Conservation (phyloP, 495 filamentous ascomycete species). For the Neurospora sp. region DNA sequence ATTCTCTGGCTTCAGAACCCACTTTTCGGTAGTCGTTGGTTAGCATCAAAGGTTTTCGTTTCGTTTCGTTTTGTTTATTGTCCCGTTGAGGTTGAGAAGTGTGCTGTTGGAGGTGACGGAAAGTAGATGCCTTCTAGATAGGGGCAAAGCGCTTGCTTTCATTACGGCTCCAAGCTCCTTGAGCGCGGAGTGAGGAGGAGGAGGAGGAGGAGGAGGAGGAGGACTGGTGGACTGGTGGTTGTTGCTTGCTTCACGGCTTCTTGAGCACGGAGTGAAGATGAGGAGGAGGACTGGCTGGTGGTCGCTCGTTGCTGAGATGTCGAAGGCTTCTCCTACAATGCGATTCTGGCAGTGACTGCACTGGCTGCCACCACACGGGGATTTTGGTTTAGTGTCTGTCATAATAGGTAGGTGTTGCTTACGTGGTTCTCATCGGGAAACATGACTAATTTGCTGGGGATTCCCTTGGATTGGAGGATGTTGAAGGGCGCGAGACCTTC, state of each 20-base stretch:
- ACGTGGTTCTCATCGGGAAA: slow-evolving; percentile 75
- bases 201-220: not conserved
- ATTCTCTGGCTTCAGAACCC: slow-evolving; percentile 90
- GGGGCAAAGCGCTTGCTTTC: not conserved
- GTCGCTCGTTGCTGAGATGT: not conserved
- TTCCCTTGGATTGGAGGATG: slow-evolving; percentile 62
- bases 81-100: too few relatives aligned
- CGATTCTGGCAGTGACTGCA: not conserved
- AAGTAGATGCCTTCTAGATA: too few relatives aligned
- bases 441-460: slow-evolving; percentile 64
- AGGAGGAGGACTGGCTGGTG: not conserved
- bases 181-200: not conserved
- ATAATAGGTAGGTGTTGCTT: slow-evolving; percentile 13
- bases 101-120: not conserved
- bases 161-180: not conserved
- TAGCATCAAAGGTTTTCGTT: not conserved
- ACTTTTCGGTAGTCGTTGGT: slow-evolving; percentile 36
- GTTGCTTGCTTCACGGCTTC: not conserved
- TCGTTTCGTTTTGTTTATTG: not conserved
- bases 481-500: slow-evolving; percentile 88
- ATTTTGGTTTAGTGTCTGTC: not conserved
- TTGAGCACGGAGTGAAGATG: not conserved
- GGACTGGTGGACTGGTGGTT: too few relatives aligned
- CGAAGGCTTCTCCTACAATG: not conserved
- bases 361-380: not conserved